Base-by-base conservation (phyloP, 306 rosid genomes). In the Vigna unguiculata region DNA sequence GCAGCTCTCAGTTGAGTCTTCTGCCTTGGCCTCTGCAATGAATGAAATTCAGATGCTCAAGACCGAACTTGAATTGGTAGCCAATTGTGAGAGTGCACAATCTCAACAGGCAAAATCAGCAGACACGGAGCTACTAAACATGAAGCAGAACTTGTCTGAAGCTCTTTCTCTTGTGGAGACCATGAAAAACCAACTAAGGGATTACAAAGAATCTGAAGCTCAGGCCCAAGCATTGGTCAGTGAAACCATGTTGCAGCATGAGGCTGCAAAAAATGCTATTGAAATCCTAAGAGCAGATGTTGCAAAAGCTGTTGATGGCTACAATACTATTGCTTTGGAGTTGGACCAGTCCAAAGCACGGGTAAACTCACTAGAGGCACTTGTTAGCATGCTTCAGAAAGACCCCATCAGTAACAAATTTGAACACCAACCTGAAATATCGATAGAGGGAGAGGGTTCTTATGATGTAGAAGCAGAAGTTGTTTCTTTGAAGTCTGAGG, bases 1-100 rank as follows among this genome's bases (percentile, higher is more conserved):
- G 76, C 90, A 86, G 83, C 90, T 79, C 61, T 80, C 87, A 15
- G 83, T 78, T 1, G 89, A 89, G 52, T 82, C 93, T 46, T 66
- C 86, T 63, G 82, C 96, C 24, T 85, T 91, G 85, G 80, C 86
- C 70, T 78, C 90, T 76, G 87, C 97, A 49, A 22, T 75, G 77
- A 77, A 80, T 75, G 96, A 90, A 88, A 86, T 92, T 79, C 86
- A 87, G 82, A 84, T 83, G 79, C 97, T 92, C 22, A 91, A 89
- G 71, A 43, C 25, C 38, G 90, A 92, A 49, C 97, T 91, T 82
- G 97, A 88, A 32, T 60, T 78, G 83, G 88, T 89, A 59, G 83
- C 85, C 21, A 74, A 77, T 48, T 80, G 86, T 46, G 91, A 81
- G 86, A 87, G 75, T 53, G 83, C 74, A 53, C 89, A 83, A 73